phyloP scores from a whole-genome alignment of 345 rosid species.

The Hypericum androsaemum region DNA sequence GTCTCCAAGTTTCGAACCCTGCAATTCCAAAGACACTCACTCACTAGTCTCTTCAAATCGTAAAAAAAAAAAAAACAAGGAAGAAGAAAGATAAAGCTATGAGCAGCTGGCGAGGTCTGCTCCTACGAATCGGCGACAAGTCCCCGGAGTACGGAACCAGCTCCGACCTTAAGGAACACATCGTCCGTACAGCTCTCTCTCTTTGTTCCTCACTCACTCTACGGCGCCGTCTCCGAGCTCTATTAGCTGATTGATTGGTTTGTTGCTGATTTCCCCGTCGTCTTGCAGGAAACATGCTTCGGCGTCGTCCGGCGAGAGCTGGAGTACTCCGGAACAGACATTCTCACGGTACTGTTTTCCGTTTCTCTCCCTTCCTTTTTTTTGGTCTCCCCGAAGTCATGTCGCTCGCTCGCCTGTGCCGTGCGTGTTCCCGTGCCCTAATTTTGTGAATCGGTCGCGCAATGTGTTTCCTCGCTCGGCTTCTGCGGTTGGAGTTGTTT shows the following conservation, averaged over 20 bases:
- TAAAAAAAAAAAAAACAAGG: too few species aligned
- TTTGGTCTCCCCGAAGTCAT: too few species aligned
- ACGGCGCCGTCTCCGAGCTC: neutral
- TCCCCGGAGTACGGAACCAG: slow-evolving; percentile 63
- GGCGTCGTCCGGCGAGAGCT: slow-evolving; percentile 71
- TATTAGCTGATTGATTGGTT: neutral
- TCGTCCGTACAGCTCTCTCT: slow-evolving; percentile 34
- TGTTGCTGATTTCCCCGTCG: neutral
- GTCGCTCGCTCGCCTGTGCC: too few species aligned
- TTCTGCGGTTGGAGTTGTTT: neutral
- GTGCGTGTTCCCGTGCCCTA: too few species aligned
- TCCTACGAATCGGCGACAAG: slow-evolving; percentile 86
- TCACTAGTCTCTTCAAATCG: too few species aligned
- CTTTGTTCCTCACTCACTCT: neutral
- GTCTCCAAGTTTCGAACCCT: too few species aligned
- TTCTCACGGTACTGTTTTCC: slow-evolving; percentile 34
- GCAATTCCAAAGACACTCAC: too few species aligned
- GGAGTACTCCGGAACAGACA: slow-evolving; percentile 60
- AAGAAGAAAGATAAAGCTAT: slow-evolving; percentile 13
- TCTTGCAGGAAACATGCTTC: slow-evolving; percentile 68
- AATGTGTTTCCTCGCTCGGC: neutral
- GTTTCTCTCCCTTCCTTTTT: neutral
- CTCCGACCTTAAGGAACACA: slow-evolving; percentile 74
- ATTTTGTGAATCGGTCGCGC: too few species aligned
- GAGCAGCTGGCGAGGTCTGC: slow-evolving; percentile 78